Conservation (phyloP, 345 rosid species). For the Triadica sebifera region DNA sequence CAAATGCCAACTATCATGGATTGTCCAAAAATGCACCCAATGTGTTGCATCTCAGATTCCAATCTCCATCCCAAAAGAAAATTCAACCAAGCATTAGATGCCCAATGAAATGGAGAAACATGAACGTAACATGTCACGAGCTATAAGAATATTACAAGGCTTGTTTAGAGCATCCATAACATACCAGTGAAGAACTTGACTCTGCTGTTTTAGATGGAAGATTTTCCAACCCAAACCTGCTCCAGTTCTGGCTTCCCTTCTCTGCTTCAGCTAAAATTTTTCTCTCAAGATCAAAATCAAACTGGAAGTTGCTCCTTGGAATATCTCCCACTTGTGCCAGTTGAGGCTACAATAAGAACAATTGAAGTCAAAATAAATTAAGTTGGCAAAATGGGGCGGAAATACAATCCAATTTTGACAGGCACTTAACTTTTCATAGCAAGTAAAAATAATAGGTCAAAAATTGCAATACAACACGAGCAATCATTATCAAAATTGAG, state of each 20-base stretch:
- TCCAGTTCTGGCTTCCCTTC: conserved; percentile 70
- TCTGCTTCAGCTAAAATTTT: conserved; percentile 69
- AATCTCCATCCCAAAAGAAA: not conserved
- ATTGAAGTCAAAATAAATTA: not conserved
- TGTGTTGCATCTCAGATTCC: no score
- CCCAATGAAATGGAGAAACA: not conserved
- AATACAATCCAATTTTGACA: not conserved
- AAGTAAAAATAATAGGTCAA: not conserved
- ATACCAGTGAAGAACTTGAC: conserved; percentile 49
- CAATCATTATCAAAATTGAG: not conserved
- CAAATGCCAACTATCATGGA: not conserved
- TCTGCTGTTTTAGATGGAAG: conserved; percentile 49
- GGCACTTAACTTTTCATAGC: not conserved
- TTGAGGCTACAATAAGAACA: conserved; percentile 55
- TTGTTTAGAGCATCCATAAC: not conserved
- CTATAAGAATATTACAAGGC: not conserved
- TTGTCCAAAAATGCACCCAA: not conserved
- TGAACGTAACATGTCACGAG: not conserved
- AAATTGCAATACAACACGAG: not conserved
- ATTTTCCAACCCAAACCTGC: conserved; percentile 60
- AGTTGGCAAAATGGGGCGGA: not conserved
- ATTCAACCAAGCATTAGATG: not conserved
- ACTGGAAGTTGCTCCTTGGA: conserved; percentile 73
- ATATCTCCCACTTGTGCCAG: conserved; percentile 57
- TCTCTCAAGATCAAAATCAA: conserved; percentile 70